These are phyloP conservation scores for Corchorus capsularis DNA, from an alignment of 345 rosid genomes.

Conservation along the genomic window DNA sequence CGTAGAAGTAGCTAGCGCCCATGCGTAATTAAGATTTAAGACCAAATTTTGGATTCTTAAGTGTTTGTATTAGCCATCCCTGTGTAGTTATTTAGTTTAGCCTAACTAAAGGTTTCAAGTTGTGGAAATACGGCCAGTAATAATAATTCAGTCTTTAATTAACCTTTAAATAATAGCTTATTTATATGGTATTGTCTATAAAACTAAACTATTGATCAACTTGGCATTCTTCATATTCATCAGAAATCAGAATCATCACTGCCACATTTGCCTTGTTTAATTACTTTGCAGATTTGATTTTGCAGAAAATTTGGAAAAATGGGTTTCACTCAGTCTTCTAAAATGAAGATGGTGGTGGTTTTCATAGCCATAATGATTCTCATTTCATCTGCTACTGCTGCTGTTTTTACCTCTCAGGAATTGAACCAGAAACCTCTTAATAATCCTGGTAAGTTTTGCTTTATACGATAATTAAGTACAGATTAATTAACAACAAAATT, in stretches of 20 bases:
- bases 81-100: too few species aligned
- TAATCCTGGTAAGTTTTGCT: not conserved
- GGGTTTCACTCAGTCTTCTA: not conserved
- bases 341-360: not conserved
- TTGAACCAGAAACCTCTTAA: not conserved
- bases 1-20: not conserved
- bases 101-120: too few species aligned
- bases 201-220: too few species aligned
- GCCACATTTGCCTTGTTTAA: not conserved
- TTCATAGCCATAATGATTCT: not conserved
- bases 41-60: not conserved
- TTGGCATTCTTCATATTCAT: not conserved
- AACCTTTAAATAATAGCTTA: too few species aligned
- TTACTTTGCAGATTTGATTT: too few species aligned
- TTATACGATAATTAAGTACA: too few species aligned
- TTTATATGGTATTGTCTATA: too few species aligned
- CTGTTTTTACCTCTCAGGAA: not conserved
- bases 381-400: not conserved
- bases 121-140: not conserved
- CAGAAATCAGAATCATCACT: not conserved
- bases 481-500: too few species aligned
- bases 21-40: not conserved
- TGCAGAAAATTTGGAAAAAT: not conserved
- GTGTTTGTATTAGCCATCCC: not conserved
- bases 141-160: not conserved